Base-by-base conservation (phyloP, 306 rosid genomes). In the Adenanthera pavonina region DNA sequence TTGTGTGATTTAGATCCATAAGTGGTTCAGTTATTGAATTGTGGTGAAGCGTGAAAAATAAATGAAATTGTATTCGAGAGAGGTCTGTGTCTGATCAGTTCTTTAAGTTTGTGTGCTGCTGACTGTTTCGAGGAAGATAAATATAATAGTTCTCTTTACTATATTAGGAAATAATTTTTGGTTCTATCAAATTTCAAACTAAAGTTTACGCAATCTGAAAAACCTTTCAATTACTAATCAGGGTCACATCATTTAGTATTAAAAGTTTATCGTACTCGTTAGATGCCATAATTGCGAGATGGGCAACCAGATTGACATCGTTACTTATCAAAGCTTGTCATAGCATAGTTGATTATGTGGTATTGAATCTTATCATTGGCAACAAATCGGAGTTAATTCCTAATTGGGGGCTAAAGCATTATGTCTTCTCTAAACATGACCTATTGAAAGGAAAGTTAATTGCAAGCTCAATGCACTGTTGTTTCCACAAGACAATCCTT, bases 371-470 rank as follows among this genome's bases (percentile, higher is more conserved):
- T 52, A 68, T 43, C 35, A 3, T n/a, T 43, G 7, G 52, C 52
- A 16, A 44, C 53, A 70, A 47, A 25, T 47, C 14, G 13, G 41
- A 19, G 54, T 44, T 20, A 25, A 46, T 69, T 35, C 53, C 10
- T 41, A 12, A 65, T 16, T 36, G n/a, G 17, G 13, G 14, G 10
- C 7, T 65, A 35, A 40, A 68, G 35, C 73, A 16, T 17, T 1
- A n/a, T 69, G 49, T 11, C 74, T 69, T 69, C 74, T 20, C 74
- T 69, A 69, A 43, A 8, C 34, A 69, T 11, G 53, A 48, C n/a
- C 54, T n/a, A 12, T 19, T 1, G n/a, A 30, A 69, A 44, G 36
- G 34, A 46, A 20, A 46, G 20, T 70, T 25, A 12, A 13, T 30
- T 70, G 74, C 57, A 25, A 19, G 56, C 16, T 69, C 54, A 7